Percentiles rank a stretch among this genome's conserved stretches.
Conservation (phyloP, 2,329 filamentous ascomycete genomes). For the Tolypocladium ovalisporum region DNA sequence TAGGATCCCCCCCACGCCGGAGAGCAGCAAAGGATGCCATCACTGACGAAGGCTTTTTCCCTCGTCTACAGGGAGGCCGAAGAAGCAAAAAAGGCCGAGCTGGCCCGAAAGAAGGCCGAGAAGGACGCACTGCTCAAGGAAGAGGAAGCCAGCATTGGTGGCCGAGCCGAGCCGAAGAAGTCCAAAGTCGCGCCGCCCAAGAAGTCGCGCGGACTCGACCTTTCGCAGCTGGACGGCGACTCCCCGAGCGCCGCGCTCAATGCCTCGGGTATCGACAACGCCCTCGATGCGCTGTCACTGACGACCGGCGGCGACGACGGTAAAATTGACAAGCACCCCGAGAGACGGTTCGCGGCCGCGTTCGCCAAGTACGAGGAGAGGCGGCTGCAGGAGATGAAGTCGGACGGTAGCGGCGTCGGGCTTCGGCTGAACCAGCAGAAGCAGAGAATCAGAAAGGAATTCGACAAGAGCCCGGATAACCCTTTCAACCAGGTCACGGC, state of each 20-base stretch:
- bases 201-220: conserved; percentile 62
- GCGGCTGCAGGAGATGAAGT: conserved; percentile 73
- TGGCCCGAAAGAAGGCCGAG: conserved; percentile 87
- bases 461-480: conserved; percentile 89
- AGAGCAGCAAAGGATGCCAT: neutral
- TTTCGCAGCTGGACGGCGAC: conserved; percentile 61
- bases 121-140: conserved; percentile 71
- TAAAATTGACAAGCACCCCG: conserved; percentile 81
- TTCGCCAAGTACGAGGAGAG: conserved; percentile 74
- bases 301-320: conserved; percentile 40
- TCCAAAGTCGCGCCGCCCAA: conserved; percentile 57
- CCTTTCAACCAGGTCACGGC: conserved; percentile 82
- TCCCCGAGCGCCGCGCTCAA: conserved; percentile 52
- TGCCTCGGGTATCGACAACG: conserved; percentile 85
- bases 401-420: conserved; percentile 61
- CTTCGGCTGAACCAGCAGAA: conserved; percentile 76
- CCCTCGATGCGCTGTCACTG: conserved; percentile 73
- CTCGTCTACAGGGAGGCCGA: conserved; percentile 21
- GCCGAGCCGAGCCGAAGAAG: conserved; percentile 53
- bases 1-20: conserved; percentile 30
- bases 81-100: conserved; percentile 63
- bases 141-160: conserved; percentile 60
- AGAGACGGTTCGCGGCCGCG: conserved; percentile 78
- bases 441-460: conserved; percentile 79
- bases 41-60: neutral